Evolutionary conservation across 2,329 filamentous ascomycete genomes (phyloP).

Genomic region (Fusarium euwallaceae): DNA sequence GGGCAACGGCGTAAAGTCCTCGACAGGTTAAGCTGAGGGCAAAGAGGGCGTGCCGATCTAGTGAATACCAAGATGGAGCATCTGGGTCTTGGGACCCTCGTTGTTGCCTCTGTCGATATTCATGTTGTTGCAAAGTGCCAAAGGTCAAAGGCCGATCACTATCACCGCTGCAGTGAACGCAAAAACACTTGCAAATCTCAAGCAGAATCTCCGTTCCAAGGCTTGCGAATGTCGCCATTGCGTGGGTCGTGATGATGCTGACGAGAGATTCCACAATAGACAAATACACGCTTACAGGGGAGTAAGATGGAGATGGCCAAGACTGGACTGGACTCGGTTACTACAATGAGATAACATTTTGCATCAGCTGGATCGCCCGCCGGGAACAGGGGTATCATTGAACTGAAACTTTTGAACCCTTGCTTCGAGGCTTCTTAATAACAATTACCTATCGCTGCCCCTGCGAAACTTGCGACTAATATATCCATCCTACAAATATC

Average conservation of each 20-base stretch:
- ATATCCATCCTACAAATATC: constrained; percentile 21
- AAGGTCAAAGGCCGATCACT: not conserved
- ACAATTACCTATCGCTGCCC: constrained; percentile 34
- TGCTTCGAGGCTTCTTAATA: constrained; percentile 11
- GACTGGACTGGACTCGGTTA: not conserved
- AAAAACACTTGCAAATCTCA: not conserved
- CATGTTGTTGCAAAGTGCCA: not conserved
- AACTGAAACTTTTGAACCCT: constrained; percentile 31
- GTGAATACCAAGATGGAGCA: not conserved
- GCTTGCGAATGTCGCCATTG: not conserved
- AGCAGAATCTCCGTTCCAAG: not conserved
- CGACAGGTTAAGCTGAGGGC: not conserved
- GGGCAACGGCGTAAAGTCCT: not conserved
- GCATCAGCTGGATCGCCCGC: not conserved
- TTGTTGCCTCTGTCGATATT: not conserved
- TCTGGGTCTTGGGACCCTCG: not conserved
- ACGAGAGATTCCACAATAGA: not conserved
- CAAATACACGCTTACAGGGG: not conserved
- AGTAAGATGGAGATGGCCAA: not conserved
- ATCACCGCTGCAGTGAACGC: not conserved
- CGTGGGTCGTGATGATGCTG: not conserved
- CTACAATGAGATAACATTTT: not conserved
- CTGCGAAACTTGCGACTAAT: constrained; percentile 10
- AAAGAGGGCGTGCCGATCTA: not conserved
- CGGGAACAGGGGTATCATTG: constrained; percentile 4